Base-by-base conservation (phyloP, 805 yeast species). In the Candida pseudoglaebosa region DNA sequence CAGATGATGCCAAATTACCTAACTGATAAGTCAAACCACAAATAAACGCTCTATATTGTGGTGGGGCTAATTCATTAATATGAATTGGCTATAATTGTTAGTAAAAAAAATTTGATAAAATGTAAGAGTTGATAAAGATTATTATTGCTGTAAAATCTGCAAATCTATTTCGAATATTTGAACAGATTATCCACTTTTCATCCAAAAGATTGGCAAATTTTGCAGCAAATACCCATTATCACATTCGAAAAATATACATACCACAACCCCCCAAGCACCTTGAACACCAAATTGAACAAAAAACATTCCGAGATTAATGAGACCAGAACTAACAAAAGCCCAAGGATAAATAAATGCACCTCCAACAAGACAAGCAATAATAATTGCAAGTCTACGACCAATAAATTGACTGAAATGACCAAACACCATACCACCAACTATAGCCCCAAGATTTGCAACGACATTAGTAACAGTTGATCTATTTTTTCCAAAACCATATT, bases 201-300 rank as follows among this genome's bases (percentile, higher is more conserved):
- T n/a, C n/a, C n/a, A n/a, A n/a, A n/a, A n/a, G n/a, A n/a, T n/a
- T n/a, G n/a, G n/a, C n/a, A n/a, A n/a, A n/a, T n/a, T n/a, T n/a
- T n/a, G n/a, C n/a, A n/a, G n/a, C n/a, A n/a, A n/a, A n/a, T n/a
- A n/a, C n/a, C n/a, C n/a, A n/a, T n/a, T n/a, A n/a, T n/a, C n/a
- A n/a, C n/a, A n/a, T n/a, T 22, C 10, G 8, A 22, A 22, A 22
- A 22, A 22, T 22, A 8, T 8, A 22, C 26, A 22, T 22, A 22
- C 26, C 9, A 77, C 68, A 34, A 82, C 76, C 44, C 89, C 88
- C 84, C 86, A 83, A 4, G 80, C 80, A 24, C 88, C 89, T 65
- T 79, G 82, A 4, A 82, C 83, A 39, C 76, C 74, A 51, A 75
- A 73, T 54, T 80, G 84, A 52, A 81, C 53, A 63, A 80, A 80